Base-by-base conservation (phyloP, 768 basidiomycete species). In the Chalciporus sphaerocephalus region DNA sequence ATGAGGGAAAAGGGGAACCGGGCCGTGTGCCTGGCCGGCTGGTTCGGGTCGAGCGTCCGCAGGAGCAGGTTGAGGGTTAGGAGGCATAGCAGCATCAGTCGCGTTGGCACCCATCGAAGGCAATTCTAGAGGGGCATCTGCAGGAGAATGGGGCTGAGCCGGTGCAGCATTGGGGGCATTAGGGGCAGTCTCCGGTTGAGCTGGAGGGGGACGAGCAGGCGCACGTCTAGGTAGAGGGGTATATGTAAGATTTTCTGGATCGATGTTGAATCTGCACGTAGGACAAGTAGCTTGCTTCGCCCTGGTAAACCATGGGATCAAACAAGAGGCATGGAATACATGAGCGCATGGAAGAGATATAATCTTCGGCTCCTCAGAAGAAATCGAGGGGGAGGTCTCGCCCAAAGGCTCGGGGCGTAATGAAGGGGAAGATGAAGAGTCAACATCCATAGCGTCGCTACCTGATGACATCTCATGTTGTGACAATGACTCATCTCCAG, bases 231-330 rank as follows among this genome's bases (percentile, higher is more conserved):
- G 40, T 9, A 21, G 49, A 2, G 58, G 55, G 27, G 55, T 54
- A 44, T 71, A 79, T 0, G 85, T 87, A 37, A 89, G 62, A 46
- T 82, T 82, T 44, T 87, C 81, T 0, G 88, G 88, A 57, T 91
- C 88, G 43, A 91, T 78, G 52, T 91, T 82, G 56, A 91, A 91
- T 51, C 88, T 70, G 65, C 88, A 91, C 0, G 85, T 86, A 0
- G 88, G 88, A 53, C 88, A 91, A 2, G 88, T 90, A 16, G 88
- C 89, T 52, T 85, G 84, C 34, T 72, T 74, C 10, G 87, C 84
- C 46, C 85, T 73, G 3, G 87, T 79, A 62, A 91, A 91, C 88
- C 88, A 91, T 1, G 88, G 88, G 9, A 85, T 60, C 27, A 91
- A 75, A 64, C 88, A 91, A 0, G 80, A 72, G 1, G 85, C 76